Base-by-base conservation (phyloP, 208 protist species). In the Wallacemonas sp. region DNA sequence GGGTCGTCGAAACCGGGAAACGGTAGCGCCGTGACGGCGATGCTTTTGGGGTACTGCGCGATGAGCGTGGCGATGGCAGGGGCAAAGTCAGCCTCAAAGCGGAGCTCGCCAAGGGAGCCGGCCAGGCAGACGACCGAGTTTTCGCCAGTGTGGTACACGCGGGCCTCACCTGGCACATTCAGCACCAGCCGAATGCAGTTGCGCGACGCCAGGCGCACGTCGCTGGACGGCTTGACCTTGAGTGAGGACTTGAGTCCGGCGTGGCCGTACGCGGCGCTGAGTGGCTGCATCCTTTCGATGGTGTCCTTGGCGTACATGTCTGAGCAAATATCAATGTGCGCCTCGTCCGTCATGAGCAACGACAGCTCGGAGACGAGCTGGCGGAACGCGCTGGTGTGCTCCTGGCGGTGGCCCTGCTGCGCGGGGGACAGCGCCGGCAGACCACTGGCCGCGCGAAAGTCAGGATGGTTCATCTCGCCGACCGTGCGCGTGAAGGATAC, bases 41-140 rank as follows among this genome's bases (percentile, higher is more conserved):
- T 59, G 55, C 59, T 55, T 48, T 77, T 74, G 8, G 71, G 74
- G 45, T 76, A 72, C 16, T 54, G 57, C 1, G 78, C 65, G 45
- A 91, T 65, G 25, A 91, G 61, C 8, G 80, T 85, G 1, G 84
- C 84, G 14, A 91, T 70, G 33, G 84, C 84, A 1, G 84, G 81
- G 1, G 84, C 84, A 57, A 91, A 87, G 11, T 83, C 84, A 5
- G 45, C 63, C 65, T 91, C 84, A 52, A 91, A 91, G 32, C 84
- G 77, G 44, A 87, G 70, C 55, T 81, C 61, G 45, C 66, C 78
- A n/a, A 79, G 42, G 10, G 73, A 64, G 18, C 44, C 67, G 3
- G 61, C 72, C 8, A 87, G 76, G 49, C 81, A 91, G 39, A 91
- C 81, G 36, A 70, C 45, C 1, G 76, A 84, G 61, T 87, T 91